Evolutionary conservation across 129 eudicot species (phyloP).

Genomic region (Glebionis coronaria): DNA sequence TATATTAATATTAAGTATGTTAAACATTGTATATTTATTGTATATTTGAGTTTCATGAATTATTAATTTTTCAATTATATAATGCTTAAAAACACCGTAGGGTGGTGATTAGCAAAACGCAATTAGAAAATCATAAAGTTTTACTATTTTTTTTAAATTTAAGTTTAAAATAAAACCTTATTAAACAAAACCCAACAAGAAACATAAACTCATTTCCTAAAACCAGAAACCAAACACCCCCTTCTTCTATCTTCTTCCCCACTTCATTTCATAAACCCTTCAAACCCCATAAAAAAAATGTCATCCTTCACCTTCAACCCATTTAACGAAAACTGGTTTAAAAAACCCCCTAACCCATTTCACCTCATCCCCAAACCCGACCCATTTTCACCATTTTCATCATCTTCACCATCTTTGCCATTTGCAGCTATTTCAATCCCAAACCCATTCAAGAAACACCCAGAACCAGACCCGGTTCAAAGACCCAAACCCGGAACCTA

Average conservation of each 20-base stretch:
- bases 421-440: conserved; percentile 58
- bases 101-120: too few relatives aligned
- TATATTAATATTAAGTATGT: too few relatives aligned
- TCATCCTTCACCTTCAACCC: conserved; percentile 57
- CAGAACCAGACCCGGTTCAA: conserved; percentile 7
- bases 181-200: conserved; percentile 15
- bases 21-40: too few relatives aligned
- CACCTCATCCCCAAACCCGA: conserved; percentile 54
- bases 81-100: too few relatives aligned
- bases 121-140: too few relatives aligned
- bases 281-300: conserved; percentile 23
- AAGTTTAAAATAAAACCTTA: too few relatives aligned
- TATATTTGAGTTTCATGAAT: too few relatives aligned
- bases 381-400: conserved; percentile 23
- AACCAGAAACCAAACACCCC: not conserved
- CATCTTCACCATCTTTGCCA: conserved; percentile 7
- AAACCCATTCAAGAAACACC: conserved; percentile 32
- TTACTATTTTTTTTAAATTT: too few relatives aligned
- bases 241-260: conserved; percentile 26
- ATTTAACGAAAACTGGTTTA: conserved; percentile 81
- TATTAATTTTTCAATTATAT: too few relatives aligned
- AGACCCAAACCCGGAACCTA: conserved; percentile 53
- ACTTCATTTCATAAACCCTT: not conserved
- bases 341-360: conserved; percentile 58
- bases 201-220: not conserved